Base-by-base conservation (phyloP, 306 rosid genomes). In the Vicia faba region DNA sequence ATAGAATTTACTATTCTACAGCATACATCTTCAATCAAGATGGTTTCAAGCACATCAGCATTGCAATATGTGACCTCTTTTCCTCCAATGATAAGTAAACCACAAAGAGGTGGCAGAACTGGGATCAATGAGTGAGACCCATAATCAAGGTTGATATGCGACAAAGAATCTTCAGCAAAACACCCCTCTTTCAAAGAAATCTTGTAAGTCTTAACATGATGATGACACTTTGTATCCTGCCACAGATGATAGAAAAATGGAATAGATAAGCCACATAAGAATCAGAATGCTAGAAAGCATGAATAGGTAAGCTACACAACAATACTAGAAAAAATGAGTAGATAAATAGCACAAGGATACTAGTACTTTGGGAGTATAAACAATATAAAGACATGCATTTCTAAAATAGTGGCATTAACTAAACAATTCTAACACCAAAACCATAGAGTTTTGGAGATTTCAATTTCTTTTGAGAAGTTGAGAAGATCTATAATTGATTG, bases 41-140 rank as follows among this genome's bases (percentile, higher is more conserved):
- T 89, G 76, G 96, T 96, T 76, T 83, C 87, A 69, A 87, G 87
- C 67, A 89, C 92, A 74, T 85, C 86, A 31, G 98, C 92, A 54
- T 95, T 92, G 83, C 96, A 86, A 62, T 92, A 89, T 53, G 87
- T 95, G 66, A 92, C 31, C 31, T 92, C 65, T 92, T 92, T 78
- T 92, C 98, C 75, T 92, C 95, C n/a, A n/a, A n/a, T n/a, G n/a
- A n/a, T n/a, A n/a, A n/a, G 84, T 66, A 92, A 96, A 19, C 98
- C 98, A 31, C 96, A 89, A 11, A 92, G 88, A 41, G 96, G 98
- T 20, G 92, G 89, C 55, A 96, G 98, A 64, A 92, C 98, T 1
- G 96, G 93, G 69, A 92, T 92, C 58, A 92, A 81, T 71, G 87
- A 75, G 51, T 86, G 88, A 74, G 95, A 95, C 48, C 98, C 98